These are phyloP conservation scores for Juncus effusus DNA, from an alignment of 176 grass and related monocot species.

Conservation along the genomic window DNA sequence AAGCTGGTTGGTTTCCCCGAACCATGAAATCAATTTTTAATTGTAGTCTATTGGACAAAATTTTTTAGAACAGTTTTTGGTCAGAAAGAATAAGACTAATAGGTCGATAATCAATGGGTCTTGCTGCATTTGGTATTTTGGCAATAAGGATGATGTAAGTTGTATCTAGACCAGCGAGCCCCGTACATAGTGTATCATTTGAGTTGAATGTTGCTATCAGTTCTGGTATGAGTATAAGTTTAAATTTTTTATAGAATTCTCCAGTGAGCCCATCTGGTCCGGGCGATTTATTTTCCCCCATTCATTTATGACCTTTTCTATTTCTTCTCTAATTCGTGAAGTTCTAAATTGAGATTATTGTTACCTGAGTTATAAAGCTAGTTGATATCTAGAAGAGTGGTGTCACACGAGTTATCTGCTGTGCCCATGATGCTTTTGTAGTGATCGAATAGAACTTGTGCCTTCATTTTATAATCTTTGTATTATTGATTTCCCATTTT, in stretches of 20 bases:
- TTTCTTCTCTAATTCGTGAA: background rate
- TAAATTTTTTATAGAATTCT: background rate
- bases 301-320: background rate
- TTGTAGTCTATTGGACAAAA: background rate
- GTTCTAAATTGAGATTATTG: too few relatives aligned
- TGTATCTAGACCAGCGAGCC: background rate
- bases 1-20: background rate
- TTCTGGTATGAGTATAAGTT: background rate
- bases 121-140: background rate
- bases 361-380: background rate
- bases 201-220: background rate
- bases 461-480: too few relatives aligned
- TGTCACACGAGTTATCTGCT: too few relatives aligned
- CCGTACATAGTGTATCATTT: background rate
- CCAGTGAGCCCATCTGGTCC: background rate
- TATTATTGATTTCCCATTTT: too few relatives aligned
- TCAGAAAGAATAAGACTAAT: background rate
- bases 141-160: background rate
- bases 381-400: background rate
- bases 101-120: background rate
- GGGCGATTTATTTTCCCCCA: background rate
- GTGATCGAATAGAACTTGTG: background rate
- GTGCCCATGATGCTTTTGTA: background rate
- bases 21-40: background rate
- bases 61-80: background rate